Evolutionary conservation across 2,329 filamentous ascomycete genomes (phyloP).

Genomic region (Botrytis deweyae): DNA sequence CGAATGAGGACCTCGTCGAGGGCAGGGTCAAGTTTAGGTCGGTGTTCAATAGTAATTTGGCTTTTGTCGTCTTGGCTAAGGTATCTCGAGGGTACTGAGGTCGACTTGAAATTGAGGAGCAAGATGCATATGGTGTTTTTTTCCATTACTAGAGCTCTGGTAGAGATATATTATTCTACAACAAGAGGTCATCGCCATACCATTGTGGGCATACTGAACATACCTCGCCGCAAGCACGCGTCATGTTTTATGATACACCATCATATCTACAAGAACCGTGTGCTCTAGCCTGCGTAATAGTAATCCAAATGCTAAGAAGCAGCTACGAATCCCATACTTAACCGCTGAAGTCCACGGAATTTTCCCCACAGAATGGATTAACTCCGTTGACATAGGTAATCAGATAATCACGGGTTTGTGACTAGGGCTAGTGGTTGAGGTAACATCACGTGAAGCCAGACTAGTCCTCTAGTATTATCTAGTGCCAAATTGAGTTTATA

Average conservation of each 20-base stretch:
- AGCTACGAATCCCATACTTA: background rate
- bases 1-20: conserved; percentile 39
- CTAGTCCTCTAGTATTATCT: background rate
- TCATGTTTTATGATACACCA: background rate
- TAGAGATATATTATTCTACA: background rate
- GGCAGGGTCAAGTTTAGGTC: conserved; percentile 32
- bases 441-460: background rate
- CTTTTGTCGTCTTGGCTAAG: no score
- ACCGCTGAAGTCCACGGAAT: background rate
- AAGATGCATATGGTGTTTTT: no score
- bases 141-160: no score
- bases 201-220: background rate
- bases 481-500: background rate
- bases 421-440: background rate
- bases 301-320: background rate
- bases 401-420: background rate
- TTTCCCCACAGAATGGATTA: background rate
- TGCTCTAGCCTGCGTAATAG: background rate
- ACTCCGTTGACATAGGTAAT: background rate
- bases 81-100: no score
- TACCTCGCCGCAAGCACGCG: background rate
- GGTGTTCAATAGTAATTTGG: background rate
- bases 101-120: no score
- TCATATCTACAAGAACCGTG: background rate
- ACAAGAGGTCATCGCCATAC: background rate